phyloP scores from a whole-genome alignment of 225 moss, liverwort and hornwort species.

The Sphagnum contortum region DNA sequence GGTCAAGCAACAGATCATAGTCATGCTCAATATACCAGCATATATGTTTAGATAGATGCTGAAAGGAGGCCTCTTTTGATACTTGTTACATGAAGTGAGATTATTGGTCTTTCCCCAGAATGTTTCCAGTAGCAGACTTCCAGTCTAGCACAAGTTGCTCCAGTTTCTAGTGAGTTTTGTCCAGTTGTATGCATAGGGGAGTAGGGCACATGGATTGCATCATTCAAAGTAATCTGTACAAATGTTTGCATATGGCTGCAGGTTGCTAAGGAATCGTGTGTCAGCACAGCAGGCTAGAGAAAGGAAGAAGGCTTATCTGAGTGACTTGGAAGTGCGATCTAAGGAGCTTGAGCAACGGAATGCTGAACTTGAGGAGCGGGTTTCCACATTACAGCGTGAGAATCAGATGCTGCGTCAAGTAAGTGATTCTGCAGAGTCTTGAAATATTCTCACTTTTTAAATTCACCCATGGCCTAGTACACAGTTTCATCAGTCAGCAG shows the following conservation, averaged over 20 bases:
- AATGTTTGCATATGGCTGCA: conserved; percentile 7
- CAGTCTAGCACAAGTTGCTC: too few relatives aligned
- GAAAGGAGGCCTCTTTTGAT: too few relatives aligned
- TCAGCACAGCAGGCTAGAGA: conserved; percentile 99
- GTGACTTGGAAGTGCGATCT: conserved; percentile 75
- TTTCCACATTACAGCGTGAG: conserved; percentile 76
- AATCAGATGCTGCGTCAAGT: conserved; percentile 95
- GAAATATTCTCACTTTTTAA: not conserved
- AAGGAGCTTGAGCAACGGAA: conserved; percentile 82
- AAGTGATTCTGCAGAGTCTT: not conserved
- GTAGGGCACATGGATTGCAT: too few relatives aligned
- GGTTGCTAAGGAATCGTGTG: conserved; percentile 90
- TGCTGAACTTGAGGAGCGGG: conserved; percentile 86
- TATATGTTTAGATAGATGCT: too few relatives aligned
- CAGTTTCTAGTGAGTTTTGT: too few relatives aligned
- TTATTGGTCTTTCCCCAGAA: too few relatives aligned
- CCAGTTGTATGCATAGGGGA: too few relatives aligned
- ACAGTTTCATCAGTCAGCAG: not conserved
- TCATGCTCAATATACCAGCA: too few relatives aligned
- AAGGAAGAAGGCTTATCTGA: conserved; percentile 88
- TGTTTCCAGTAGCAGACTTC: too few relatives aligned
- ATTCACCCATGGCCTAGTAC: not conserved
- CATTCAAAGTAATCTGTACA: too few relatives aligned
- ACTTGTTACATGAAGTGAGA: too few relatives aligned
- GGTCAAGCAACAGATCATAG: too few relatives aligned